A percentile compares a stretch with the other conserved stretches of the same genome.
These are phyloP conservation scores for Ceratocystis eucalypticola DNA, from an alignment of 2,329 filamentous ascomycete genomes.

Conservation along the genomic window DNA sequence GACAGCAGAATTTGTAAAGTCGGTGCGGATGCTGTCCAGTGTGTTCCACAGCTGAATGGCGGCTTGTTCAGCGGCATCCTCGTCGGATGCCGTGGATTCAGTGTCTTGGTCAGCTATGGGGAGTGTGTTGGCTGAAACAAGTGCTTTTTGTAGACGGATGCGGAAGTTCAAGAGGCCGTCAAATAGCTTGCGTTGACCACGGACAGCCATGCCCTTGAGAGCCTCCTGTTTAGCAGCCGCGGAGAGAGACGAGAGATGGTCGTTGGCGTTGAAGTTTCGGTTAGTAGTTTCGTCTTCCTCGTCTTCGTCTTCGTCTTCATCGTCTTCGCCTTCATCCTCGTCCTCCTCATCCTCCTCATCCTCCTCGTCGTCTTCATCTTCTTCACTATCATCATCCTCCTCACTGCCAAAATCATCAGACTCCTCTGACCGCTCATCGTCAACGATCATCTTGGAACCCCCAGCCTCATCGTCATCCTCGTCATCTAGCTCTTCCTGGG, in stretches of 20 bases:
- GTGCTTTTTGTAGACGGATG: conserved; percentile 83
- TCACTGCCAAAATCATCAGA: conserved; percentile 27
- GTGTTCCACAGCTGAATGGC: conserved; percentile 76
- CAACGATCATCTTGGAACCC: conserved; percentile 25
- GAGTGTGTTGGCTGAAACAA: conserved; percentile 70
- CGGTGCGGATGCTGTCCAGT: conserved; percentile 50
- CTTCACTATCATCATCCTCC: conserved; percentile 28
- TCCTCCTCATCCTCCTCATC: conserved; percentile 28
- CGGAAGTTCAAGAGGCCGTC: conserved; percentile 79
- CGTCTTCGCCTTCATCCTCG: conserved; percentile 29
- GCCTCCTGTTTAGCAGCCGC: conserved; percentile 39
- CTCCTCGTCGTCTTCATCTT: conserved; percentile 30
- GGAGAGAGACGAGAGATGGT: conserved; percentile 19
- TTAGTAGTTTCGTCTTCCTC: conserved; percentile 22
- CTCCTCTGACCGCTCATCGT: conserved; percentile 24
- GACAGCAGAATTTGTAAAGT: conserved; percentile 28
- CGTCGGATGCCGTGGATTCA: conserved; percentile 28
- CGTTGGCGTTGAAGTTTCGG: conserved; percentile 12
- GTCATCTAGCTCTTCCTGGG: conserved; percentile 30
- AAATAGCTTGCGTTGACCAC: conserved; percentile 71
- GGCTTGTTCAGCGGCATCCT: conserved; percentile 65
- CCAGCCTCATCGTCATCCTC: conserved; percentile 28
- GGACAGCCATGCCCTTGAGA: conserved; percentile 75
- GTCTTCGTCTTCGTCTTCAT: conserved; percentile 25
- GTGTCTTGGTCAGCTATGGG: conserved; percentile 30